phyloP scores from a whole-genome alignment of 305 asterid genomes.

The Solanum hybrid region DNA sequence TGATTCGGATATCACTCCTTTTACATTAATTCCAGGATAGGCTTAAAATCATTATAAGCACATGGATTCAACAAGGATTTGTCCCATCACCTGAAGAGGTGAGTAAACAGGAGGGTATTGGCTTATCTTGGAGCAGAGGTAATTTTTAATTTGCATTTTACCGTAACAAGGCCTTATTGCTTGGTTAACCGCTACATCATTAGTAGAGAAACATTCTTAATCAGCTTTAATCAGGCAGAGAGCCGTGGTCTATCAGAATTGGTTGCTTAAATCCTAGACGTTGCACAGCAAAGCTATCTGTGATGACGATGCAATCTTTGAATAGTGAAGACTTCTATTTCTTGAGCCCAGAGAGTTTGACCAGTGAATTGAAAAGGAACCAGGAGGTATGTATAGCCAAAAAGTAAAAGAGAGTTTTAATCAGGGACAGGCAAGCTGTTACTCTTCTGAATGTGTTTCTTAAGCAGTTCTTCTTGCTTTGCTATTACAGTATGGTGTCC shows the following conservation, averaged over 20 bases:
- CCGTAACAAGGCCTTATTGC: neutral
- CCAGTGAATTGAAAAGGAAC: constrained; percentile 15
- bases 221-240: constrained; percentile 46
- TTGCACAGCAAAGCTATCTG: constrained; percentile 43
- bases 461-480: neutral
- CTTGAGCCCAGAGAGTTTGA: constrained; percentile 56
- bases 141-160: constrained; percentile 2
- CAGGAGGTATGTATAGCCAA: constrained; percentile 26
- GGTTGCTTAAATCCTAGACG: constrained; percentile 60
- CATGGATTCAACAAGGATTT: constrained; percentile 47
- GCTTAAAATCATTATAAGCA: constrained; percentile 61
- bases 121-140: constrained; percentile 54
- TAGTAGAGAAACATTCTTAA: constrained; percentile 10
- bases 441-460: neutral
- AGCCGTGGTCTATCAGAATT: constrained; percentile 63
- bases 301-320: constrained; percentile 45
- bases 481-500: constrained; percentile 38
- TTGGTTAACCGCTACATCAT: constrained; percentile 2
- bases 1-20: neutral
- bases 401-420: neutral
- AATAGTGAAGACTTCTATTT: constrained; percentile 44
- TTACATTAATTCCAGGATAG: constrained; percentile 51
- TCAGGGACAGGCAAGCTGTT: neutral
- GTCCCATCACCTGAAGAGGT: constrained; percentile 92
- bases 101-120: constrained; percentile 63